Evolutionary conservation across 176 grass and related monocot genomes (phyloP).

Genomic region (Eleusine coracana): DNA sequence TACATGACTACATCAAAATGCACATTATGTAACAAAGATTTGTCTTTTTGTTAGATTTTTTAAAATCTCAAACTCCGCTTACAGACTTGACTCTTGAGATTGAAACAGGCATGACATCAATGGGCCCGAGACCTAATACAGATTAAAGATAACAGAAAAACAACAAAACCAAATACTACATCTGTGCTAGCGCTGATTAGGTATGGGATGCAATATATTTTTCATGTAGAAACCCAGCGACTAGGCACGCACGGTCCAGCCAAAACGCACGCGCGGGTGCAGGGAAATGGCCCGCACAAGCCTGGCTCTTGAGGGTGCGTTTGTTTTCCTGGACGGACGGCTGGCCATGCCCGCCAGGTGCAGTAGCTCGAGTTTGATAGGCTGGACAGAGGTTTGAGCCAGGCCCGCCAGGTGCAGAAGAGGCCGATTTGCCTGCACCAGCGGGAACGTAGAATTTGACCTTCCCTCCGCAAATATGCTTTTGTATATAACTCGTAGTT

Average conservation of each 20-base stretch:
- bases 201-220: background rate
- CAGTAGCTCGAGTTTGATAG: too few relatives aligned
- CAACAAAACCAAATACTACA: conserved; percentile 8
- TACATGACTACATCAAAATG: conserved; percentile 14
- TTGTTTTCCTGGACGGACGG: too few relatives aligned
- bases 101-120: background rate
- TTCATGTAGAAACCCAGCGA: background rate
- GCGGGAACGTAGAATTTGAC: too few relatives aligned
- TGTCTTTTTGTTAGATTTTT: conserved; percentile 23
- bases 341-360: too few relatives aligned
- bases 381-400: too few relatives aligned
- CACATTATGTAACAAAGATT: background rate
- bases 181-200: background rate
- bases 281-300: too few relatives aligned
- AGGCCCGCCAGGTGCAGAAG: too few relatives aligned
- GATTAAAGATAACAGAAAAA: background rate
- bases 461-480: too few relatives aligned
- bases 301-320: too few relatives aligned
- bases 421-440: too few relatives aligned
- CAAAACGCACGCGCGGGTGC: too few relatives aligned
- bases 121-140: background rate
- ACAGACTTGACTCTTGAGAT: background rate
- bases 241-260: background rate
- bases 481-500: background rate
- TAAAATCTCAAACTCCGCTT: conserved; percentile 13